Base-by-base conservation (phyloP, 1,284 basidiomycete species). In the Melampsora abietis-canadensis region DNA sequence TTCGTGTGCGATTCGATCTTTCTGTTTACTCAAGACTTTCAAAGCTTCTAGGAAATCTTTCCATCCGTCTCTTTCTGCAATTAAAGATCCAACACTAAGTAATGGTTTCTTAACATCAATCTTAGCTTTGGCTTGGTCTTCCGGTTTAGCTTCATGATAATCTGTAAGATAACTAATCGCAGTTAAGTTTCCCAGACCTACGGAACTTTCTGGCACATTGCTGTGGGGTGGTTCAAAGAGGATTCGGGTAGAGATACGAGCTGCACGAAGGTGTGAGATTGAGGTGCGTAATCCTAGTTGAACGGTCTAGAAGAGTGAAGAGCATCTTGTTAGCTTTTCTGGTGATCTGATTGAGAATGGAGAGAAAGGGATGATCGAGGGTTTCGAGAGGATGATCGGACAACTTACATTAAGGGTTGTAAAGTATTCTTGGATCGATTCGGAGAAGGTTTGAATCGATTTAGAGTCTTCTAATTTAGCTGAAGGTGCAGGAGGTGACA, bases 191-290 rank as follows among this genome's bases (percentile, higher is more conserved):
- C 68, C 68, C 7, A 72, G 47, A 15, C 68, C 68, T 10, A 72
- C 61, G 19, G 47, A 31, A 40, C 40, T 19, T 31, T 72, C 8
- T 19, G 68, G 67, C n/a, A 72, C 48, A 10, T 37, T 34, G 4
- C 47, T 21, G 40, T 72, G 68, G 0, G 61, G 60, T 10, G 68
- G 68, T 51, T 72, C 60, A 46, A 72, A 72, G 31, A 72, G 31
- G 21, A 72, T 72, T 10, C 68, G 68, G 31, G 68, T 63, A 1
- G 68, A 72, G 5, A 72, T 48, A 37, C 61, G 40, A n/a, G 68
- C 46, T n/a, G 47, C 68, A 19, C 68, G 40, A 54, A 72, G 14
- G 40, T 72, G 60, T 10, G 61, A 64, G 47, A 72, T 63, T 3
- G 68, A 72, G 0, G 68, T 72, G 4, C 68, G 14, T 54, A 72